Percentiles rank a stretch among this genome's conserved stretches.
phyloP scores from a whole-genome alignment of 768 basidiomycete genomes.

The Bullera alba region DNA sequence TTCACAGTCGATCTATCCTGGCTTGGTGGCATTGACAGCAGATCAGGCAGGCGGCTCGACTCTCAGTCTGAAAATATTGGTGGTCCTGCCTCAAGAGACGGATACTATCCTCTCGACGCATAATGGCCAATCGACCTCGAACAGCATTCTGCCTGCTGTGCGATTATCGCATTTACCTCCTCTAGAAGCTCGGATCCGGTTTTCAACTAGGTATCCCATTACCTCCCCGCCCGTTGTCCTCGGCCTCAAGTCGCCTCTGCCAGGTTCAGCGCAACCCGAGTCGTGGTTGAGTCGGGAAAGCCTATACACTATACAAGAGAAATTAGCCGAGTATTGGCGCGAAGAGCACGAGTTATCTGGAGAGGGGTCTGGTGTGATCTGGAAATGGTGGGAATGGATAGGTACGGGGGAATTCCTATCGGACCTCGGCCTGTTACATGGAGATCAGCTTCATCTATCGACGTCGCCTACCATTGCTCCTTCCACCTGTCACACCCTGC shows the following conservation, averaged over 20 bases:
- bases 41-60: conserved; percentile 18
- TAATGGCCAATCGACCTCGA: conserved; percentile 3
- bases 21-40: conserved; percentile 5
- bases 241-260: conserved; percentile 11
- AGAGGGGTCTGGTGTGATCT: conserved; percentile 32
- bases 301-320: conserved; percentile 6
- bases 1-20: conserved; percentile 29
- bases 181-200: conserved; percentile 8
- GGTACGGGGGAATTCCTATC: conserved; percentile 29
- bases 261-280: background rate
- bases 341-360: conserved; percentile 21
- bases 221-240: conserved; percentile 11
- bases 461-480: conserved; percentile 18
- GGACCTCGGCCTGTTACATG: conserved; percentile 19
- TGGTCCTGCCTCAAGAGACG: conserved; percentile 10
- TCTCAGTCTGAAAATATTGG: conserved; percentile 19
- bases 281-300: conserved; percentile 19
- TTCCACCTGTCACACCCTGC: conserved; percentile 23
- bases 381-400: conserved; percentile 44
- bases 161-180: conserved; percentile 28
- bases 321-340: conserved; percentile 21
- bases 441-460: conserved; percentile 14
- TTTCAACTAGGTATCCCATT: conserved; percentile 26
- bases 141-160: conserved; percentile 9
- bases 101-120: conserved; percentile 5